These are phyloP conservation scores for barley (Hordeum vulgare) DNA, from an alignment of 176 grass and related monocot genomes.

Conservation along the genomic window DNA sequence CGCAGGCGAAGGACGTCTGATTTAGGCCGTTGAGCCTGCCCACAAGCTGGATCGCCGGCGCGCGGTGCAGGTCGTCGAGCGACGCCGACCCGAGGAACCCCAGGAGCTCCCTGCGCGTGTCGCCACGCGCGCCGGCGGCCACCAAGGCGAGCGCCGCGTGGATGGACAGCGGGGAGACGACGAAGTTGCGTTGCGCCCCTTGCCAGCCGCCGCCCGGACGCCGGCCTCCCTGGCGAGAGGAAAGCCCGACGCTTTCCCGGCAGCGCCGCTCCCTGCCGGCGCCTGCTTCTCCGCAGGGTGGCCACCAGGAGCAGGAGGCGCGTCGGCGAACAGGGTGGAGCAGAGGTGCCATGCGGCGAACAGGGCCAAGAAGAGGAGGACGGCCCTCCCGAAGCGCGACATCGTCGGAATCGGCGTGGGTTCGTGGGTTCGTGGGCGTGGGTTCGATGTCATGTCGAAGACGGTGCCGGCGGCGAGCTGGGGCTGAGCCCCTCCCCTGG, in stretches of 20 bases:
- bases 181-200: slow-evolving; percentile 9
- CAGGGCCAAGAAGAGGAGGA: background rate
- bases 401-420: background rate
- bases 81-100: background rate
- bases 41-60: background rate
- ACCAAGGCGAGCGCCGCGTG: slow-evolving; percentile 21
- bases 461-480: too few species aligned
- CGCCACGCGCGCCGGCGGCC: background rate
- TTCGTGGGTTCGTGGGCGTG: too few species aligned
- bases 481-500: too few species aligned
- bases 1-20: slow-evolving; percentile 24
- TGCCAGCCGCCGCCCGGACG: background rate
- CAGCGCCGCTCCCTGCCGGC: background rate
- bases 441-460: too few species aligned
- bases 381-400: background rate
- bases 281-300: background rate
- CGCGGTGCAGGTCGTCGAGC: background rate
- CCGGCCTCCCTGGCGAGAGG: background rate
- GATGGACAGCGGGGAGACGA: slow-evolving; percentile 9
- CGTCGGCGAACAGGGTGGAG: background rate
- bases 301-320: background rate
- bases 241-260: background rate
- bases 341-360: background rate
- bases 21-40: background rate
- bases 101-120: slow-evolving; percentile 8